Evolutionary conservation across 345 rosid species (phyloP).

Genomic region (Corymbia maculata): DNA sequence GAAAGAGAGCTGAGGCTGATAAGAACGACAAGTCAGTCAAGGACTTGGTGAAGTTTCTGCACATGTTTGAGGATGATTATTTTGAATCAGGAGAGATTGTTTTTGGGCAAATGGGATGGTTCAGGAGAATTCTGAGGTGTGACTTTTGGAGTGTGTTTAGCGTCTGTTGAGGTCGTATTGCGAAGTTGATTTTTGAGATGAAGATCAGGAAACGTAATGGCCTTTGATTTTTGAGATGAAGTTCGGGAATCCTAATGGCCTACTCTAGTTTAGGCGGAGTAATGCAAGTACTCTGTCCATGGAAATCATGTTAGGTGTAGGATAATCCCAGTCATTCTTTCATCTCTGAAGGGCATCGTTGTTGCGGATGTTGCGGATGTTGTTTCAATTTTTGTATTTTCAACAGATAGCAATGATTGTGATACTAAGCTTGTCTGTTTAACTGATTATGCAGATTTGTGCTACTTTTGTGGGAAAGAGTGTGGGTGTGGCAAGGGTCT

Average conservation of each 20-base stretch:
- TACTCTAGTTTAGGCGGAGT: neutral
- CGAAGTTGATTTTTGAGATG: neutral
- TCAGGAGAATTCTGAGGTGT: neutral
- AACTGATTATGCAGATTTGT: neutral
- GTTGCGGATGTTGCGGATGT: neutral
- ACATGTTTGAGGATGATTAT: neutral
- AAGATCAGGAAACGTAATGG: neutral
- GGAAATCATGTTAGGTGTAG: neutral
- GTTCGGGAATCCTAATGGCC: neutral
- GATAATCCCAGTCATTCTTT: neutral
- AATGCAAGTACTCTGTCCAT: neutral
- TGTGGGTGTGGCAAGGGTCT: neutral
- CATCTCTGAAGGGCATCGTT: neutral
- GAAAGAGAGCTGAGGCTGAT: slow-evolving; percentile 40
- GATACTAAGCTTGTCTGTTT: neutral
- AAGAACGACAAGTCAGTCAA: slow-evolving; percentile 36
- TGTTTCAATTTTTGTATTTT: neutral
- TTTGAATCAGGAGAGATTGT: neutral
- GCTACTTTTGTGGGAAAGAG: neutral
- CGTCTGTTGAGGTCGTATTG: neutral
- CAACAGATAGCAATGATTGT: neutral
- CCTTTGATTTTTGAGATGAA: neutral
- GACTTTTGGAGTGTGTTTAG: neutral
- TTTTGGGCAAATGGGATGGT: neutral
- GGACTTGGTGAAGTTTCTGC: slow-evolving; percentile 10